These are phyloP conservation scores for Penicillium roqueforti DNA, from an alignment of 495 filamentous ascomycete species.

Conservation along the genomic window DNA sequence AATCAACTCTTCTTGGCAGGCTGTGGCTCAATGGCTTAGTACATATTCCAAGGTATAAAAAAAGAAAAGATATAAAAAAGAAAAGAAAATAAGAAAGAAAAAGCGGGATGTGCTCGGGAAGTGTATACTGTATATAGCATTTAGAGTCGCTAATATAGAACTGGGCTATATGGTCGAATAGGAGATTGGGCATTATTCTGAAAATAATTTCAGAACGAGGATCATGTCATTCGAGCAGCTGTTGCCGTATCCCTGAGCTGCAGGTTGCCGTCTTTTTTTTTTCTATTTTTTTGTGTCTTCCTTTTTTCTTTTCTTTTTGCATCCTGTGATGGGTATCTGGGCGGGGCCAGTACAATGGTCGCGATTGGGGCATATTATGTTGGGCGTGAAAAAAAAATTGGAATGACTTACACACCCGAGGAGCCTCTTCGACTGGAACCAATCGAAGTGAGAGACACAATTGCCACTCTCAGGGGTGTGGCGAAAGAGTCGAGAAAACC, in stretches of 20 bases:
- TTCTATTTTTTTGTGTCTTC: neutral
- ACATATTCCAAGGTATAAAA: neutral
- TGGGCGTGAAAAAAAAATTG: too few relatives aligned
- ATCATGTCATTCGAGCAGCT: too few relatives aligned
- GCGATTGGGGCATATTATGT: neutral
- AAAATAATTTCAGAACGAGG: too few relatives aligned
- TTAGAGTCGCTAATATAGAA: too few relatives aligned
- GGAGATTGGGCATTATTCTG: too few relatives aligned
- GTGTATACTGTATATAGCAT: too few relatives aligned
- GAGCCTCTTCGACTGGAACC: slow-evolving; percentile 1
- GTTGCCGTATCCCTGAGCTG: too few relatives aligned
- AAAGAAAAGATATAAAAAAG: neutral
- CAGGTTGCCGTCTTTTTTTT: neutral
- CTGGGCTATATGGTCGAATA: too few relatives aligned
- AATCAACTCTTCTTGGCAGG: neutral
- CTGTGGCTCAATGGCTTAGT: neutral
- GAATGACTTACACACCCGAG: neutral
- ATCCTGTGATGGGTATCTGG: neutral
- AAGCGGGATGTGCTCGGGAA: too few relatives aligned
- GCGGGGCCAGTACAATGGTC: neutral
- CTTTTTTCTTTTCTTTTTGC: neutral
- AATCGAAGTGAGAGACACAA: slow-evolving; percentile 8
- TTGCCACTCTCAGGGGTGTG: slow-evolving; percentile 21
- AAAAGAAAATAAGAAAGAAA: neutral
- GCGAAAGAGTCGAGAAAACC: neutral